Evolutionary conservation across 129 eudicot genomes (phyloP), one percentile per base, ranked within the genome.

Genomic region (Pittosporum tobira): DNA sequence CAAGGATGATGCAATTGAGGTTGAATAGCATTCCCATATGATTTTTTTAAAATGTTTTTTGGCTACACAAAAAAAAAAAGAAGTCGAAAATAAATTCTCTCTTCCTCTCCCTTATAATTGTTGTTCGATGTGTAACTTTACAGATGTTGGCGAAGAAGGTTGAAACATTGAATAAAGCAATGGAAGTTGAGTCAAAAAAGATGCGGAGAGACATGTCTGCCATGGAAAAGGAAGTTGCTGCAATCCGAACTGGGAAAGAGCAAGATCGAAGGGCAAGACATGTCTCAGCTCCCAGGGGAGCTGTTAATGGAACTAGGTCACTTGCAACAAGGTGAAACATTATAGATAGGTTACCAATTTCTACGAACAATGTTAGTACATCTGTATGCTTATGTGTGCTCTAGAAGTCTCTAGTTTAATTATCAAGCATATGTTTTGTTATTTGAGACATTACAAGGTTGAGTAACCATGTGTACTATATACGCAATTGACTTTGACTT

Each of bases 1-100:
- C 62, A 87, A 79, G 65, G 89, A 79, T 67, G 87, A 64, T 55
- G 80, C 96, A 12, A 83, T 91, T 28, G 96, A 86, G 96, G 99
- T 91, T 63, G 26, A 82, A 21, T 59, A 56, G 26, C 57, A 31
- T 14, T 44, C n/a, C 18, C 43, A 20, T 12, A 21, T 44, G 42
- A 44, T 16, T 5, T 28, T 5, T 57, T 34, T 14, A n/a, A n/a
- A n/a, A n/a, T n/a, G 18, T 43, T 7, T 25, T n/a, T n/a, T n/a
- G n/a, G n/a, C n/a, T n/a, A n/a, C n/a, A n/a, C n/a, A n/a, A n/a
- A n/a, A n/a, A n/a, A n/a, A n/a, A n/a, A n/a, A n/a, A n/a, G n/a
- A n/a, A n/a, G n/a, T n/a, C n/a, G n/a, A n/a, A n/a, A n/a, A n/a
- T 24, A 24, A 52, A 29, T 21, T 21, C 38, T 37, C 59, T 26